A percentile compares a stretch with the other conserved stretches of the same genome.
Conservation (phyloP, 768 basidiomycete genomes). For the Collybiopsis luxurians region DNA sequence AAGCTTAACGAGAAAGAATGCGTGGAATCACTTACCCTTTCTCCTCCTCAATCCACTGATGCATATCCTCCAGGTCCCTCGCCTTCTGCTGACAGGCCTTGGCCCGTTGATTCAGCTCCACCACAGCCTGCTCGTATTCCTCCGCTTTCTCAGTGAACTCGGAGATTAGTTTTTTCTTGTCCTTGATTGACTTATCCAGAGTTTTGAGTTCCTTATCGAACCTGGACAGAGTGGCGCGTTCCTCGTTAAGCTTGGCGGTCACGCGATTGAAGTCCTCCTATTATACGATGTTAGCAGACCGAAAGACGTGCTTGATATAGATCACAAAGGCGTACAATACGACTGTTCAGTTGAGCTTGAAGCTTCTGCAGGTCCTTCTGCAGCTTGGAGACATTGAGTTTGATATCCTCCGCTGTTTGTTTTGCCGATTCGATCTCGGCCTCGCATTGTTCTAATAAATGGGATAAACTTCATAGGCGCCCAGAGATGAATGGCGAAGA, state of each 20-base stretch:
- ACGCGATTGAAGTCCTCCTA: constrained; percentile 60
- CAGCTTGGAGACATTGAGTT: constrained; percentile 47
- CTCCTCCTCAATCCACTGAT: constrained; percentile 89
- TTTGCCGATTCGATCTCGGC: constrained; percentile 62
- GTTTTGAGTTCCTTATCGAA: constrained; percentile 88
- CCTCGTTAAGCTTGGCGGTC: constrained; percentile 72
- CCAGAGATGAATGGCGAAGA: neutral
- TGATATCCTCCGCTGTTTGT: constrained; percentile 38
- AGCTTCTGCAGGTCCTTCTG: constrained; percentile 64
- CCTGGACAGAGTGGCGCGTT: constrained; percentile 81
- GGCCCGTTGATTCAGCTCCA: constrained; percentile 62
- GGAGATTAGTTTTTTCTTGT: constrained; percentile 67
- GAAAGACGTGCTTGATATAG: neutral
- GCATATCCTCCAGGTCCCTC: constrained; percentile 71
- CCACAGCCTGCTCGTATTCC: constrained; percentile 69
- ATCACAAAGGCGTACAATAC: constrained; percentile 34
- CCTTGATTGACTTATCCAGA: constrained; percentile 79
- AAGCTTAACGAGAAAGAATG: neutral
- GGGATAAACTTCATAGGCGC: neutral
- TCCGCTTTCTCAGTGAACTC: constrained; percentile 66
- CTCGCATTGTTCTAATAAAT: constrained; percentile 70
- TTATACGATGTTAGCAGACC: neutral
- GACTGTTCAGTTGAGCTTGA: constrained; percentile 41
- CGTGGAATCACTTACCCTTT: constrained; percentile 57
- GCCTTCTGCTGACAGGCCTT: constrained; percentile 48